phyloP scores from a whole-genome alignment of 805 yeast species.

The Yarrowia sp. region DNA sequence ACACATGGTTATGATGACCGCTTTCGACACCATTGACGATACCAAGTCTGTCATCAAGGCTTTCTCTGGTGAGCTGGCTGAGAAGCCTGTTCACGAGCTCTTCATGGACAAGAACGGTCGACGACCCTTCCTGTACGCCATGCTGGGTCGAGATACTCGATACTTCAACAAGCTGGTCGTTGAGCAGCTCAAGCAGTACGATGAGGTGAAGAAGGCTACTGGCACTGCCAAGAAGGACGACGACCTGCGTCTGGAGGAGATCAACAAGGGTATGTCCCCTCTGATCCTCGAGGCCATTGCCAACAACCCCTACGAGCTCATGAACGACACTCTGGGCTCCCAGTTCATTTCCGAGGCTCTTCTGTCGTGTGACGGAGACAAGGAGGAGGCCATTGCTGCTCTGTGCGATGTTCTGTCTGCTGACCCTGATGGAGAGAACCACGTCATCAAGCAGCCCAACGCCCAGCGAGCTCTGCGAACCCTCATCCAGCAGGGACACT shows the following conservation, averaged over 20 bases:
- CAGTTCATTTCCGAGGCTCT: conserved; percentile 79
- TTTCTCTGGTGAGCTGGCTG: conserved; percentile 56
- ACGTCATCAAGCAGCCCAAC: conserved; percentile 63
- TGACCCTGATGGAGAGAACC: conserved; percentile 64
- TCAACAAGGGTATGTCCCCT: conserved; percentile 64
- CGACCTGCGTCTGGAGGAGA: conserved; percentile 68
- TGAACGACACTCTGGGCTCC: conserved; percentile 73
- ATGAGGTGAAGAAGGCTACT: conserved; percentile 52
- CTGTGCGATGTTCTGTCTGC: conserved; percentile 51
- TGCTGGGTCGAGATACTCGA: conserved; percentile 75
- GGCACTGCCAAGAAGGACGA: conserved; percentile 81
- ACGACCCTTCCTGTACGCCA: conserved; percentile 80
- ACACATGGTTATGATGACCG: conserved; percentile 70
- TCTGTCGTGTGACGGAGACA: conserved; percentile 50
- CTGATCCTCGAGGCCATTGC: conserved; percentile 55
- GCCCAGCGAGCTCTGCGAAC: conserved; percentile 71
- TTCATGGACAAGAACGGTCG: conserved; percentile 74
- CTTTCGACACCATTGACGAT: conserved; percentile 88
- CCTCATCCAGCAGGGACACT: conserved; percentile 80
- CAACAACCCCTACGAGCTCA: conserved; percentile 50
- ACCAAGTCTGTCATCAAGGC: conserved; percentile 79
- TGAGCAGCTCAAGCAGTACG: conserved; percentile 59
- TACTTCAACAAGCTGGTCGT: conserved; percentile 71
- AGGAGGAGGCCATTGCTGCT: conserved; percentile 48
- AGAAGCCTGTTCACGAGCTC: conserved; percentile 38